Conservation (phyloP, 192 early-diverging fungal genomes). For the Coemansia sp. region DNA sequence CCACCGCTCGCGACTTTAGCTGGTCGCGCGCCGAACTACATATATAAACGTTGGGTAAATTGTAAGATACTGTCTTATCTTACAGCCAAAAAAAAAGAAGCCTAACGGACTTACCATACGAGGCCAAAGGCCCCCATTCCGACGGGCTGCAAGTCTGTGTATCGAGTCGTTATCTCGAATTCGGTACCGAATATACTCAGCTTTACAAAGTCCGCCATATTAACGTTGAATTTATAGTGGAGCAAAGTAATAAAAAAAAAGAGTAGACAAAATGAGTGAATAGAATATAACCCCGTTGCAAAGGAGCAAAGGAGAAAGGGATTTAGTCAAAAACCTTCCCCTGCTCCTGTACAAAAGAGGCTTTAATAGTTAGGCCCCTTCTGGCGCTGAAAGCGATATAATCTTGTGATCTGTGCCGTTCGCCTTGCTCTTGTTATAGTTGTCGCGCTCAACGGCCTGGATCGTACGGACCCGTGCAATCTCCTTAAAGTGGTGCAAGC, state of each 20-base stretch:
- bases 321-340: not conserved
- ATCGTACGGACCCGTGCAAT: conserved; percentile 54
- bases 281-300: not conserved
- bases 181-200: conserved; percentile 82
- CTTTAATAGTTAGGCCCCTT: not conserved
- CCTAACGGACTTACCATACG: conserved; percentile 72
- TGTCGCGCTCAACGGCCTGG: conserved; percentile 49
- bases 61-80: not conserved
- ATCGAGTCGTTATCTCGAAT: conserved; percentile 82
- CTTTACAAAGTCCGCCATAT: conserved; percentile 74
- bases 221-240: not conserved
- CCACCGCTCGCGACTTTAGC: conserved; percentile 77
- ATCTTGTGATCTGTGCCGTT: conserved; percentile 51
- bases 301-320: not conserved
- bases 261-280: not conserved
- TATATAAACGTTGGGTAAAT: not conserved
- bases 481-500: conserved; percentile 95
- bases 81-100: too few species aligned
- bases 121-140: conserved; percentile 98
- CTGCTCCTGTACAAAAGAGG: not conserved
- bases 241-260: too few species aligned
- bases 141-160: conserved; percentile 89
- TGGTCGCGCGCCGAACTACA: conserved; percentile 88
- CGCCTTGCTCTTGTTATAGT: conserved; percentile 42
- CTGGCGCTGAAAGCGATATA: conserved; percentile 20